Conservation (phyloP, 768 basidiomycete species). For the Trametes punicea region DNA sequence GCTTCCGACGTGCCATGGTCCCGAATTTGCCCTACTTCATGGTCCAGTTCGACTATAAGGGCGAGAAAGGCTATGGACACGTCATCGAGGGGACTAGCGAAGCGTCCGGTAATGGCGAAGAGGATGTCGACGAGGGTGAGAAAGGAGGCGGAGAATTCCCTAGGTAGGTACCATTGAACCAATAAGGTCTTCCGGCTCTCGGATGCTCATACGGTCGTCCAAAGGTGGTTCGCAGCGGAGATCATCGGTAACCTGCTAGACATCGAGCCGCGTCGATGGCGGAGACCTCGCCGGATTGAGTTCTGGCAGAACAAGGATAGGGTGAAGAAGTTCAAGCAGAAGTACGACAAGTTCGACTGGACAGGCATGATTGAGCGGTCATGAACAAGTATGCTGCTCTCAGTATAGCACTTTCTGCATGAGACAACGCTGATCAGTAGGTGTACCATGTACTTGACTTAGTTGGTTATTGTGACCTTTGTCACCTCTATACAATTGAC, state of each 20-base stretch:
- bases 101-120: constrained; percentile 53
- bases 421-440: neutral
- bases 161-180: constrained; percentile 44
- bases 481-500: too few species aligned
- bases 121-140: constrained; percentile 76
- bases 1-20: constrained; percentile 93
- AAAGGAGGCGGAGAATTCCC: constrained; percentile 93
- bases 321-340: constrained; percentile 63
- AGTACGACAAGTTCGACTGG: constrained; percentile 81
- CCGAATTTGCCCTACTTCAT: constrained; percentile 98
- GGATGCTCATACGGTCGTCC: neutral
- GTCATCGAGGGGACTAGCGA: constrained; percentile 91
- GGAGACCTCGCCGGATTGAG: constrained; percentile 74
- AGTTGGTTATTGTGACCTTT: too few species aligned
- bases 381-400: neutral
- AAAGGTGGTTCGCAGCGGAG: constrained; percentile 93
- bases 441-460: neutral
- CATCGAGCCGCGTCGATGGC: constrained; percentile 82
- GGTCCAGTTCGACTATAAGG: constrained; percentile 98
- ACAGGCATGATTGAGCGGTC: constrained; percentile 64
- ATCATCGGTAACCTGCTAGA: constrained; percentile 92
- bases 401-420: neutral
- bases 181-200: neutral
- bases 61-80: constrained; percentile 97
- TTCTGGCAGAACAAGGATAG: constrained; percentile 66